Evolutionary conservation across 352 stramenopile genomes (phyloP).

Genomic region (Albugo candida): DNA sequence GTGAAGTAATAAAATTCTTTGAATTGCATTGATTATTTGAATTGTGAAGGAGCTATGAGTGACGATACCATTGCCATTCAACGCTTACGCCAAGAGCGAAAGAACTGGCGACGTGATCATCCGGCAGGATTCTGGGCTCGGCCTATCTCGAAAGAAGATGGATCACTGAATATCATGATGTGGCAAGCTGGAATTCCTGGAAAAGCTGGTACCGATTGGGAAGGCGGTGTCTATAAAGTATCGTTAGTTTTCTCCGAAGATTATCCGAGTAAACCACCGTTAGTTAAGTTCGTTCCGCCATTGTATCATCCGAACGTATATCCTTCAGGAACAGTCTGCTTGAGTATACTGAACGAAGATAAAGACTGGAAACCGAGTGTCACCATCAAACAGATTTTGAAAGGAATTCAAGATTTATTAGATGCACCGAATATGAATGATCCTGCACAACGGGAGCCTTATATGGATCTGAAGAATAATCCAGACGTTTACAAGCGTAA

Average conservation of each 20-base stretch:
- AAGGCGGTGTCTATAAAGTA: constrained; percentile 94
- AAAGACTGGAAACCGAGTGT: constrained; percentile 96
- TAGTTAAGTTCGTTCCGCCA: constrained; percentile 95
- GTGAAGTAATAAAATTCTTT: too few species aligned
- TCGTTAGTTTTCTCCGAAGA: constrained; percentile 93
- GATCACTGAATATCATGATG: constrained; percentile 91
- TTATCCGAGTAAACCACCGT: constrained; percentile 94
- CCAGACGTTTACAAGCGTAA: constrained; percentile 78
- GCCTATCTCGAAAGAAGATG: constrained; percentile 81
- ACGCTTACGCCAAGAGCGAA: constrained; percentile 83
- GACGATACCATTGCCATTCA: constrained; percentile 80
- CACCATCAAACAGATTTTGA: constrained; percentile 96
- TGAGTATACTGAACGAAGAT: constrained; percentile 98
- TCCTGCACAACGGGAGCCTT: constrained; percentile 68
- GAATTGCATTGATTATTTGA: too few species aligned
- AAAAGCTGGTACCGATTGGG: constrained; percentile 92
- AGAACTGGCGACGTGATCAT: constrained; percentile 90
- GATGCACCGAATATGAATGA: constrained; percentile 79
- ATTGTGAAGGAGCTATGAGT: constrained; percentile 18
- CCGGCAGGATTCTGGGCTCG: constrained; percentile 94
- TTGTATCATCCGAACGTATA: constrained; percentile 97
- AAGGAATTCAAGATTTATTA: constrained; percentile 88
- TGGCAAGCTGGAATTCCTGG: constrained; percentile 94
- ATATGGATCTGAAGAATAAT: constrained; percentile 80
- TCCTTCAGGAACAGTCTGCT: constrained; percentile 93